These are phyloP conservation scores for Intubia oerlemansii DNA, from an alignment of 2,329 filamentous ascomycete genomes.

Conservation along the genomic window DNA sequence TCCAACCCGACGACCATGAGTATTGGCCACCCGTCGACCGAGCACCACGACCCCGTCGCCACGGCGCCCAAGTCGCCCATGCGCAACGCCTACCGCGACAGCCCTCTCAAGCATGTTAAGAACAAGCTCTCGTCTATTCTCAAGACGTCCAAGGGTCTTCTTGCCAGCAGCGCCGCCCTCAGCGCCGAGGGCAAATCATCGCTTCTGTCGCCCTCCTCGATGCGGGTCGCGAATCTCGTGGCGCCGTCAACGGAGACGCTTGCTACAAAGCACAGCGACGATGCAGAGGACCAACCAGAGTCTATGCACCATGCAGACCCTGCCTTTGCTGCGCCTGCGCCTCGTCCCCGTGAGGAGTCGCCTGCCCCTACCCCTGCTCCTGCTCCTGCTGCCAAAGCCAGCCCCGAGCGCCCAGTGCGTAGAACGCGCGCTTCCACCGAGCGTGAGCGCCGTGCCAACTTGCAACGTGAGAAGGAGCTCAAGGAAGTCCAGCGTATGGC, in stretches of 20 bases:
- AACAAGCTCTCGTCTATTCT: slow-evolving; percentile 81
- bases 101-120: slow-evolving; percentile 78
- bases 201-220: slow-evolving; percentile 30
- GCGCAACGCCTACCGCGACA: slow-evolving; percentile 38
- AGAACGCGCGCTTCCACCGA: slow-evolving; percentile 37
- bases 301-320: too few relatives aligned
- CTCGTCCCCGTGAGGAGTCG: too few relatives aligned
- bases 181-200: slow-evolving; percentile 40
- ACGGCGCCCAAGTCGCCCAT: slow-evolving; percentile 35
- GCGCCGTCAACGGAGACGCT: slow-evolving; percentile 28
- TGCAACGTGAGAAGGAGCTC: slow-evolving; percentile 35
- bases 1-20: slow-evolving; percentile 32
- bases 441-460: slow-evolving; percentile 30
- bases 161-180: slow-evolving; percentile 51
- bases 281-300: too few relatives aligned
- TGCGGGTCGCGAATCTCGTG: slow-evolving; percentile 21
- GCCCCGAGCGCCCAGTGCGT: slow-evolving; percentile 22
- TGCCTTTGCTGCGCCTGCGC: too few relatives aligned
- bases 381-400: too few relatives aligned
- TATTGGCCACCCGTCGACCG: too few relatives aligned
- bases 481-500: slow-evolving; percentile 40
- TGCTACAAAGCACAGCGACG: too few relatives aligned
- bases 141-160: slow-evolving; percentile 67
- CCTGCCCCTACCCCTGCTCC: too few relatives aligned
- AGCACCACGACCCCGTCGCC: too few relatives aligned